Evolutionary conservation across 2,329 filamentous ascomycete species (phyloP).

Genomic region (Penicillium aurantiogriseum): DNA sequence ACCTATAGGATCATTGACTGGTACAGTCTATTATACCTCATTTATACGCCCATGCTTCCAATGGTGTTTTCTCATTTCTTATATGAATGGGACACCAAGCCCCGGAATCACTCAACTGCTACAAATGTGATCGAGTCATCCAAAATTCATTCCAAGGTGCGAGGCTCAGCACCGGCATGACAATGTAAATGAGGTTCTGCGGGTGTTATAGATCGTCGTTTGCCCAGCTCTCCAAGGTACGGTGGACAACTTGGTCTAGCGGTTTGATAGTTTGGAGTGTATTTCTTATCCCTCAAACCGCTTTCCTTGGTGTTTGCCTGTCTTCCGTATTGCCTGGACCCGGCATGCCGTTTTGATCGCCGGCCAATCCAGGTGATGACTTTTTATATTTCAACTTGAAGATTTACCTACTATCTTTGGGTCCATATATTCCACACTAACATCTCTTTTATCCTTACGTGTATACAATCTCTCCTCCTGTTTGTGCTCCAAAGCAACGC

Average conservation of each 20-base stretch:
- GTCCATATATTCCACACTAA: not conserved
- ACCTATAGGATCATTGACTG: conserved; percentile 4
- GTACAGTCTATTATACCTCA: not conserved
- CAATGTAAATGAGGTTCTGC: not conserved
- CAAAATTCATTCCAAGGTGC: not conserved
- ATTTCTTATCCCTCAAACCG: not conserved
- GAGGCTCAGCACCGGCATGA: not conserved
- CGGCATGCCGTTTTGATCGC: not conserved
- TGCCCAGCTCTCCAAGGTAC: not conserved
- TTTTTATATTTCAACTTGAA: not conserved
- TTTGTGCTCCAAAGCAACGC: not conserved
- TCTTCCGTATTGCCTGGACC: not conserved
- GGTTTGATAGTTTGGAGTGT: not conserved
- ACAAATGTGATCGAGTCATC: not conserved
- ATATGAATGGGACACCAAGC: not conserved
- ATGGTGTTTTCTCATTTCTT: not conserved
- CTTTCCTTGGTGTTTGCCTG: not conserved
- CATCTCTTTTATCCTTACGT: not conserved
- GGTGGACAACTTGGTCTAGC: not conserved
- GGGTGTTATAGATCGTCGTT: not conserved
- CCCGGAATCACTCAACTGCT: not conserved
- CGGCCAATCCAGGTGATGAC: not conserved
- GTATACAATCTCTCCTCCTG: not conserved
- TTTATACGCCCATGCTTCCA: not conserved
- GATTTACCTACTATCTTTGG: not conserved